Conservation (phyloP, 345 rosid species). For the Rhodamnia argentea region DNA sequence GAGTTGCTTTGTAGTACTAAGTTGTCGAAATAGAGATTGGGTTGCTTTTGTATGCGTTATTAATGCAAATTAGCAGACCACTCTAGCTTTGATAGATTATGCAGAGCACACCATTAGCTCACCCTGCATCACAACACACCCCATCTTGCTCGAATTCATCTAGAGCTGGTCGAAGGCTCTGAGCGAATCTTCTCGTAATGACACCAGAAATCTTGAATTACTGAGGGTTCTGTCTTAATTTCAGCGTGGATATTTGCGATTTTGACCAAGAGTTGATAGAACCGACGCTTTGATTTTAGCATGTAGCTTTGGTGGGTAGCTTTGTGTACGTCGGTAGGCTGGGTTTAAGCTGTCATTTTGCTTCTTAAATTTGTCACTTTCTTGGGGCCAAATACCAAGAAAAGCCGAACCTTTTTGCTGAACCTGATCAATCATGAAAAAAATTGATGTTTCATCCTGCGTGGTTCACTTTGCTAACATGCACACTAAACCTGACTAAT, state of each 20-base stretch:
- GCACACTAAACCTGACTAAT: not conserved
- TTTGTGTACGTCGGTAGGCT: not conserved
- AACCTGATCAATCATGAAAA: no score
- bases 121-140: not conserved
- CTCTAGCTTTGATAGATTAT: not conserved
- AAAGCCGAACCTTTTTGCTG: not conserved
- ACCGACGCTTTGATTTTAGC: no score
- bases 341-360: not conserved
- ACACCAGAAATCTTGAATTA: not conserved
- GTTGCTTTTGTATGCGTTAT: not conserved
- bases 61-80: not conserved
- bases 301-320: not conserved
- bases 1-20: not conserved
- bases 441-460: accelerated
- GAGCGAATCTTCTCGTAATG: not conserved
- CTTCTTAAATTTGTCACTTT: not conserved
- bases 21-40: not conserved
- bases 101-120: not conserved
- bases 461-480: accelerated
- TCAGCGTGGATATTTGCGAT: not conserved
- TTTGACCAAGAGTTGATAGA: not conserved
- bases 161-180: not conserved
- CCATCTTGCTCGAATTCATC: not conserved
- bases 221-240: not conserved
- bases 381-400: not conserved